Evolutionary conservation across 306 rosid genomes (phyloP), one percentile per base, ranked within the genome.

Genomic region (Biancaea sappan): DNA sequence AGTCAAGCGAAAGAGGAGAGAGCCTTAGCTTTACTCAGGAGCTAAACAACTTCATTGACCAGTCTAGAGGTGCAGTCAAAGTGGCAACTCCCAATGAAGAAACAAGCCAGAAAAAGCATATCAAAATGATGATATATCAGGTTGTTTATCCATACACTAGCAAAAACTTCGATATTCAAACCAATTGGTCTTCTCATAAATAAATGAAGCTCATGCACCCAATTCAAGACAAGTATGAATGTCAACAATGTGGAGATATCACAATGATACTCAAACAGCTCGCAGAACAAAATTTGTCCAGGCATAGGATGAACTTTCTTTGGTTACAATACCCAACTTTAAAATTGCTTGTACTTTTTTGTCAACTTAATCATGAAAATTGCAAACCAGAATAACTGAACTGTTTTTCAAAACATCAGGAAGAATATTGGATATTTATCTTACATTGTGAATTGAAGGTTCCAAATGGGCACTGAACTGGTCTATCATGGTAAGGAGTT

Each of bases 401-500:
- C 8, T 35, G 67, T 29, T 37, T 34, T 25, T 10, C 40, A 34
- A 35, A 11, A 34, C 46, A 18, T 10, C n/a, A n/a, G n/a, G n/a
- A n/a, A n/a, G n/a, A n/a, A n/a, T n/a, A n/a, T n/a, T n/a, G 69
- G 47, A 64, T 71, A 16, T 47, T 37, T 0, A 26, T 68, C 96
- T 91, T 87, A 91, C 98, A 73, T 94, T 90, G 21, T 91, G 96
- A 79, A 94, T 91, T 38, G 97, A 94, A 32, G 97, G 97, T 77
- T 94, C 97, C 1, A 96, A 89, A 74, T 0, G 97, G 98, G 81
- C 97, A 91, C 73, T 84, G 97, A 79, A 94, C 86, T 3, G 98
- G 97, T 54, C 86, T 64, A 67, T 94, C 97, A 65, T 67, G 88
- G 72, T 91, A 22, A 84, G 91, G 11, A 96, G 97, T 80, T 94